Percentiles rank a stretch among this genome's conserved stretches.
Conservation (phyloP, 768 basidiomycete genomes). For the Auricularia auricula-judae region DNA sequence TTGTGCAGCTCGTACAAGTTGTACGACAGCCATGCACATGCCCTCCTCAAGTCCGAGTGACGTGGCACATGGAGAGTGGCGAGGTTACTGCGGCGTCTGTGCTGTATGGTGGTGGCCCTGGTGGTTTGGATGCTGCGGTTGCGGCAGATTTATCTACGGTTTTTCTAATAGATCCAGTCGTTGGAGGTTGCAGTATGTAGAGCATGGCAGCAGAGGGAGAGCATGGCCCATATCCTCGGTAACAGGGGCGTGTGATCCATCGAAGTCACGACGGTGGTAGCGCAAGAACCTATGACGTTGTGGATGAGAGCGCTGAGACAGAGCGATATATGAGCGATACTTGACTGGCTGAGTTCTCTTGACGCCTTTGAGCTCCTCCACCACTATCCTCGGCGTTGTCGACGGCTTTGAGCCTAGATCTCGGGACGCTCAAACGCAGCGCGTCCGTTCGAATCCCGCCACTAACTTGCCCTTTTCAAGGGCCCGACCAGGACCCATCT, state of each 20-base stretch:
- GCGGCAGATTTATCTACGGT: no score
- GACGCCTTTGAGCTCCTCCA: no score
- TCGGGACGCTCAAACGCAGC: not conserved
- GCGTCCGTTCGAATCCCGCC: not conserved
- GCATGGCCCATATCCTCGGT: no score
- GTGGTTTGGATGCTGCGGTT: not conserved
- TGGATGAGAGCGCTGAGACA: no score
- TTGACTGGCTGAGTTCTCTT: no score
- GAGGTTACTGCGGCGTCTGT: not conserved
- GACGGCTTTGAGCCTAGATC: not conserved
- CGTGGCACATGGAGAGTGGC: not conserved
- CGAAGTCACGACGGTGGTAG: no score
- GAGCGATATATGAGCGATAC: no score
- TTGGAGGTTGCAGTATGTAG: no score
- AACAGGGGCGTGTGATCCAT: no score
- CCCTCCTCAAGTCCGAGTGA: constrained; percentile 43
- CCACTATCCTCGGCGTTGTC: not conserved
- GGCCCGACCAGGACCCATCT: not conserved
- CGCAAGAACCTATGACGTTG: no score
- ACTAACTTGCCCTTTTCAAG: not conserved
- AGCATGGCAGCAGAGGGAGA: no score
- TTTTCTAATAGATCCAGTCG: no score
- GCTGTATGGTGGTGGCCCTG: not conserved
- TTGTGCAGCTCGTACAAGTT: constrained; percentile 55
- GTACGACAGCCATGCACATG: constrained; percentile 57